Evolutionary conservation across 345 rosid genomes (phyloP).

Genomic region (Citrus sinensis): DNA sequence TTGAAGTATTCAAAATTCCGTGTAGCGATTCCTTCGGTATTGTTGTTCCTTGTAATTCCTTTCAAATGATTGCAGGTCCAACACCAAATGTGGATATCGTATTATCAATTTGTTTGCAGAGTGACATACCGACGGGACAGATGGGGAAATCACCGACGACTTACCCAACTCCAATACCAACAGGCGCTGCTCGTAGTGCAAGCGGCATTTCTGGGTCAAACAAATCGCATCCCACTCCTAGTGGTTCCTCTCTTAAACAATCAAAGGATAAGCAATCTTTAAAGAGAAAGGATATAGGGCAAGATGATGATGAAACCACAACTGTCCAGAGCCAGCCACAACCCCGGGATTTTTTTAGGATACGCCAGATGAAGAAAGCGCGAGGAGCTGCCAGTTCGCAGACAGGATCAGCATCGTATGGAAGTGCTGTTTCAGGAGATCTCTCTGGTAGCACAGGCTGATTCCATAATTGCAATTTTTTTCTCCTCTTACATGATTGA

Average conservation of each 20-base stretch:
- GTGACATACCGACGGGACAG: conserved; percentile 49
- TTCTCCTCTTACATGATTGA: background rate
- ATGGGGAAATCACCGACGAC: conserved; percentile 39
- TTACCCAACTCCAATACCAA: conserved; percentile 22
- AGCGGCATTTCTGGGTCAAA: conserved; percentile 70
- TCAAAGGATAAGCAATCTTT: conserved; percentile 52
- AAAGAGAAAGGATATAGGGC: conserved; percentile 77
- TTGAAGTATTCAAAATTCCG: background rate
- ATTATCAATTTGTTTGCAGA: conserved; percentile 84
- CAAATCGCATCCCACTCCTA: conserved; percentile 47
- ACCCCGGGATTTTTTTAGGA: conserved; percentile 68
- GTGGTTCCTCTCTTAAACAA: conserved; percentile 59
- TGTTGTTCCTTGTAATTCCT: background rate
- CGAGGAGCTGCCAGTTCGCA: conserved; percentile 66
- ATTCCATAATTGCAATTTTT: background rate
- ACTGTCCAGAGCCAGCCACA: conserved; percentile 78
- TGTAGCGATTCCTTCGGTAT: background rate
- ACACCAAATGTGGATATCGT: conserved; percentile 75
- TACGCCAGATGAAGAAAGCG: conserved; percentile 75
- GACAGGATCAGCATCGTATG: conserved; percentile 81
- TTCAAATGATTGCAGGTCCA: conserved; percentile 53
- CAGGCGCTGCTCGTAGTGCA: conserved; percentile 48
- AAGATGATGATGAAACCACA: conserved; percentile 66
- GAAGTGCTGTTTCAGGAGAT: conserved; percentile 86
- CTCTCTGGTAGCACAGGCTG: conserved; percentile 76